Evolutionary conservation across 371 early-diverging fungal genomes (phyloP), one percentile per base, ranked within the genome.

Genomic region (Mortierella sp.): DNA sequence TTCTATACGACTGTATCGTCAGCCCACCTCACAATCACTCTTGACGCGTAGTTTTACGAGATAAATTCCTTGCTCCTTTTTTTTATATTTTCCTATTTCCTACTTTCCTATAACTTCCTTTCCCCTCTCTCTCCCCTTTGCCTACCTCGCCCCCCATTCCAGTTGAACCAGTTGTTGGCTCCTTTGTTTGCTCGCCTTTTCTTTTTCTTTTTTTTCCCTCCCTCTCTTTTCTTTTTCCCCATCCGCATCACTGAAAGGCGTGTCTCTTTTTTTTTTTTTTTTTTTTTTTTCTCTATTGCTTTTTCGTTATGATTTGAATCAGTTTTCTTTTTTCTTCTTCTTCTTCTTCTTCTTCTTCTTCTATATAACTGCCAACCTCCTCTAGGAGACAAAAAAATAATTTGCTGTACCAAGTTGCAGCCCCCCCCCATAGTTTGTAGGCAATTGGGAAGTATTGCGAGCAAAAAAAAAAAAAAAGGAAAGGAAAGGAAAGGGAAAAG

Each of bases 1-100:
- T 11, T 72, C 77, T 72, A 76, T 76, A 76, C 77, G 77, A 72
- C 77, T 76, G 57, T 76, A 68, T 62, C 66, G 68, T 53, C 68
- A 71, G 29, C 77, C 77, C 3, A 72, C 65, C n/a, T 43, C 65
- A 3, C 77, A 76, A 44, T 71, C 72, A 1, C 64, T 76, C 26
- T 53, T 76, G n/a, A 60, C 72, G 9, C 77, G 77, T 30, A 71
- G 72, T 28, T 76, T 76, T 43, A 76, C 77, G 14, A 57, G 77
- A 72, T 76, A 64, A 52, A n/a, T 6, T n/a, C 50, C 50, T 19
- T 19, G 50, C 16, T 46, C 16, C 46, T 46, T 9, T 46, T 46
- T 46, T 46, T 46, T 46, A 11, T 46, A 11, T 16, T 46, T 46
- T 46, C 46, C 16, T 16, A 11, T 16, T 46, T 16, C 16, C 46